phyloP scores from a whole-genome alignment of 805 yeast genomes.

The Saccharomycopsis javanensis region DNA sequence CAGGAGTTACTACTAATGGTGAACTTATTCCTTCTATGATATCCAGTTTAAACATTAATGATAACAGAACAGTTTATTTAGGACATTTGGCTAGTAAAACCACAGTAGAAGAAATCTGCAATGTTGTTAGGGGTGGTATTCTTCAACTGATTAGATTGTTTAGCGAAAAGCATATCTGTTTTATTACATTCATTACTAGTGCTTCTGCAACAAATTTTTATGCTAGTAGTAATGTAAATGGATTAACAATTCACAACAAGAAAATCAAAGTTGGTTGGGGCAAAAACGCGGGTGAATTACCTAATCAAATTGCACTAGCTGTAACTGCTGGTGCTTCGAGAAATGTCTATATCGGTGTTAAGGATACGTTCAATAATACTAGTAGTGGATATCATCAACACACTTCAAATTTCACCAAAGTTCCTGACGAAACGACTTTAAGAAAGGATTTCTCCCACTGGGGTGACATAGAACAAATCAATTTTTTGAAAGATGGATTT shows the following conservation, averaged over 20 bases:
- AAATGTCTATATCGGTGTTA: conserved; percentile 63
- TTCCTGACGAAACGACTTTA: conserved; percentile 41
- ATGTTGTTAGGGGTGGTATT: conserved; percentile 69
- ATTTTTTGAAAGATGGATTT: conserved; percentile 55
- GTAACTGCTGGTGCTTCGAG: conserved; percentile 69
- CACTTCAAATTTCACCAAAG: conserved; percentile 16
- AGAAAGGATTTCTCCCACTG: conserved; percentile 51
- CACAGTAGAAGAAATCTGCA: conserved; percentile 64
- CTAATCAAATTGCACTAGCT: conserved; percentile 45
- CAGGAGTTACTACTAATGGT: not conserved
- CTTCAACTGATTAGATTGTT: conserved; percentile 48
- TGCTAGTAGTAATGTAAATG: conserved; percentile 48
- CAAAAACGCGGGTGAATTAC: conserved; percentile 52
- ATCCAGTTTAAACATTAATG: conserved; percentile 22
- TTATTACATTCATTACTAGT: conserved; percentile 59
- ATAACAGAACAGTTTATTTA: conserved; percentile 60
- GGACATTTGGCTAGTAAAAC: conserved; percentile 59
- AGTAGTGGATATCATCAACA: conserved; percentile 23
- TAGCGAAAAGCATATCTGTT: conserved; percentile 49
- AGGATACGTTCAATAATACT: conserved; percentile 30
- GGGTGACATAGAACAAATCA: conserved; percentile 72
- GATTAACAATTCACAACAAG: conserved; percentile 50
- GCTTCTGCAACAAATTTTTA: conserved; percentile 57
- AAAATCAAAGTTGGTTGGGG: conserved; percentile 65
- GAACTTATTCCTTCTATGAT: conserved; percentile 12